Evolutionary conservation across 2,329 filamentous ascomycete species (phyloP).

Genomic region (Coleophoma eucalyptorum): DNA sequence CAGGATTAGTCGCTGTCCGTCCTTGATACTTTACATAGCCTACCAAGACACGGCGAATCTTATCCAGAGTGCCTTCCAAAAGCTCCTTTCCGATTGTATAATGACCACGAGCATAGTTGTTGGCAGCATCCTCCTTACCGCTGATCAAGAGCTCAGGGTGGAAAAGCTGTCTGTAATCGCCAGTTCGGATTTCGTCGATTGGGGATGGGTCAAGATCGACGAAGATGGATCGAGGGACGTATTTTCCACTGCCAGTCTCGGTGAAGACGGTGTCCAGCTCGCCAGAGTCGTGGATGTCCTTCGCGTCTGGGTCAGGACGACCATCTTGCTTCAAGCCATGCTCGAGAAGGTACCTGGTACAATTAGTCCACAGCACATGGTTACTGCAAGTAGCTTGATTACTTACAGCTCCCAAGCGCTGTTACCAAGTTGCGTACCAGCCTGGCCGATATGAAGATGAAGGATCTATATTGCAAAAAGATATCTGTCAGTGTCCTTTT

Average conservation of each 20-base stretch:
- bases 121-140: slow-evolving; percentile 66
- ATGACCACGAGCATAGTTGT: slow-evolving; percentile 67
- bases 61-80: slow-evolving; percentile 59
- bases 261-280: slow-evolving; percentile 66
- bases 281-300: slow-evolving; percentile 47
- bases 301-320: slow-evolving; percentile 49
- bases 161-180: slow-evolving; percentile 58
- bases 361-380: slow-evolving; percentile 7
- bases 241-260: slow-evolving; percentile 61
- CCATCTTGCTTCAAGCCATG: slow-evolving; percentile 61
- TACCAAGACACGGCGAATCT: slow-evolving; percentile 61
- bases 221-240: slow-evolving; percentile 65
- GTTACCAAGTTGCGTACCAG: slow-evolving; percentile 64
- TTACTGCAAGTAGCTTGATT: slow-evolving; percentile 1
- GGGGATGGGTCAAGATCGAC: slow-evolving; percentile 64
- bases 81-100: slow-evolving; percentile 68
- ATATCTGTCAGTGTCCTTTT: neutral
- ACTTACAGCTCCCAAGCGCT: slow-evolving; percentile 66
- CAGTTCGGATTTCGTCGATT: slow-evolving; percentile 64
- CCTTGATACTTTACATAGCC: slow-evolving; percentile 11
- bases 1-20: slow-evolving; percentile 1
- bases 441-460: slow-evolving; percentile 66
- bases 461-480: slow-evolving; percentile 44
- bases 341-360: slow-evolving; percentile 58
- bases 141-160: slow-evolving; percentile 64